phyloP scores from a whole-genome alignment of 208 protist species.

The Phytomonas sp. region DNA sequence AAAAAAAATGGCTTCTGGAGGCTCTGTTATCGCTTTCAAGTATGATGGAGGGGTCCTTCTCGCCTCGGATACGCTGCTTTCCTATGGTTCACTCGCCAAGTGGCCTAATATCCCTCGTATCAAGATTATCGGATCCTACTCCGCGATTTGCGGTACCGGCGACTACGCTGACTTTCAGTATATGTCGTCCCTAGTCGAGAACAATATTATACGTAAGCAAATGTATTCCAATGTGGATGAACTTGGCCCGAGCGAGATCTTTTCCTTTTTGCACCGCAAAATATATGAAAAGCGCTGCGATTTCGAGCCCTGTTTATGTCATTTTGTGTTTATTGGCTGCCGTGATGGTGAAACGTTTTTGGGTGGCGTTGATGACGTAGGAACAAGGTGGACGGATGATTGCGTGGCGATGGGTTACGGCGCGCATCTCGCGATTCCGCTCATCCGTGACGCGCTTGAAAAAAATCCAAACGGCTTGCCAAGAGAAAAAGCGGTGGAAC shows the following conservation, averaged over 20 bases:
- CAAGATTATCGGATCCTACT: conserved; percentile 77
- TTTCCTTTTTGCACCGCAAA: conserved; percentile 88
- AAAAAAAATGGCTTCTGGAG: conserved; percentile 91
- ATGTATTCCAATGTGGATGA: conserved; percentile 75
- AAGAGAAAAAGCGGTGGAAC: conserved; percentile 73
- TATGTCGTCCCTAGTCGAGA: conserved; percentile 66
- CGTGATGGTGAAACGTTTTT: conserved; percentile 88
- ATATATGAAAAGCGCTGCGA: conserved; percentile 94
- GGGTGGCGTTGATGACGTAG: conserved; percentile 92
- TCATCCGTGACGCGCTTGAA: conserved; percentile 89
- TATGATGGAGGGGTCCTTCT: conserved; percentile 96
- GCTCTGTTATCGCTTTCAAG: conserved; percentile 95
- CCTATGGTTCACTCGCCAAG: conserved; percentile 95
- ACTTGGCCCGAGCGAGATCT: conserved; percentile 84
- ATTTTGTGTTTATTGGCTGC: conserved; percentile 91
- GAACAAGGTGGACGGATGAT: conserved; percentile 91
- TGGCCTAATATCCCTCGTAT: conserved; percentile 92
- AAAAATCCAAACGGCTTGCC: conserved; percentile 61
- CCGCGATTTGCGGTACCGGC: conserved; percentile 89
- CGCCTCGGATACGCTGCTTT: conserved; percentile 93
- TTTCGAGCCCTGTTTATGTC: conserved; percentile 95
- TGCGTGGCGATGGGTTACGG: conserved; percentile 94
- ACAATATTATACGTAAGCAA: conserved; percentile 67
- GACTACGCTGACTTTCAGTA: conserved; percentile 97
- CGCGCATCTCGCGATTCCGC: conserved; percentile 90